Evolutionary conservation across 208 protist genomes (phyloP), one percentile per base, ranked within the genome.

Genomic region (Acanthamoeba polyphaga): DNA sequence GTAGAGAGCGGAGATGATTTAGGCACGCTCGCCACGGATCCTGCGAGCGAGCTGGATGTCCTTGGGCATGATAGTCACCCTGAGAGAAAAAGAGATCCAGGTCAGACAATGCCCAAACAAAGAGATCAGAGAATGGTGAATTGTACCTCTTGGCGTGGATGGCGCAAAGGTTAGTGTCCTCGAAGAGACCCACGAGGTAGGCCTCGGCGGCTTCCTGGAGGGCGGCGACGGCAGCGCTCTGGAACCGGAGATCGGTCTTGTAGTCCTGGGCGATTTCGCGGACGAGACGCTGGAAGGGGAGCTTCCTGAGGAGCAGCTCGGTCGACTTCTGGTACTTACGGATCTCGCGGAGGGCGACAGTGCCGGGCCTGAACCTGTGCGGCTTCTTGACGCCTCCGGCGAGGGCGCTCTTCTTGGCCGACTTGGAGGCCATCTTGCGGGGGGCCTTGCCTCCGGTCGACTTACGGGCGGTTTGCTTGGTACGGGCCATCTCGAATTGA

Each of bases 261-360:
- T 98, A 98, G 92, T 98, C 98, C 95, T 99, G 98, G 93, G 99
- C 99, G 70, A 99, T 99, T 96, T 99, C 99, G 92, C 99, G 98
- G 70, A 99, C 99, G 10, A 99, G 94, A 90, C 99, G 99, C 94
- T 99, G 99, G 98, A 99, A 99, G 91, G 99, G 99, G 0, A 99
- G 97, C 94, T 99, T 99, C 94, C 99, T 97, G 96, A 99, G 99
- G 58, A 99, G 98, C 24, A 99, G 97, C 72, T 99, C 98, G 22
- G 99, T 99, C 64, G 97, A 98, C 96, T 99, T 99, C 97, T 99
- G 99, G 97, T 99, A 99, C 72, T 98, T 98, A 87, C 99, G 98
- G 95, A 99, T 99, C 97, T 99, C 99, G 93, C 99, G 98, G 72
- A 99, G 98, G 15, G 99, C 99, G 12, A 99, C 99, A 58, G 99